phyloP scores from a whole-genome alignment of 208 protist species.

The Leishmania turanica region DNA sequence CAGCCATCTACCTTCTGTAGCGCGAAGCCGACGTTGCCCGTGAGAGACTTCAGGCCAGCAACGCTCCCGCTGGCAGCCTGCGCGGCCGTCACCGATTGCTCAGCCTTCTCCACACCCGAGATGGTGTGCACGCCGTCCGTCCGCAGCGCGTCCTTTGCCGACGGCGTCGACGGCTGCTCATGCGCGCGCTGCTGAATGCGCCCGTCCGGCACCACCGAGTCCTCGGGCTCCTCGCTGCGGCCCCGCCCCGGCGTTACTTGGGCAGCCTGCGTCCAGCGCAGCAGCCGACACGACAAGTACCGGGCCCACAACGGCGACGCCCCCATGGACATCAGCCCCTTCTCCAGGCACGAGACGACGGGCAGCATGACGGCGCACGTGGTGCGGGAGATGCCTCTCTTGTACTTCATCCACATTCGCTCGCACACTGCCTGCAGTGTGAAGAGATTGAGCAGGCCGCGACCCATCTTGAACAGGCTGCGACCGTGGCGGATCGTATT shows the following conservation, averaged over 20 bases:
- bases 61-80: neutral
- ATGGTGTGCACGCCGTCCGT: slow-evolving; percentile 51
- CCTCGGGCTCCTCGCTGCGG: slow-evolving; percentile 11
- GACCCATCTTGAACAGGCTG: slow-evolving; percentile 85
- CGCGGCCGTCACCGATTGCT: neutral
- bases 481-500: slow-evolving; percentile 89
- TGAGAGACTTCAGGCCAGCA: neutral
- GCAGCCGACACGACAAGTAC: slow-evolving; percentile 6
- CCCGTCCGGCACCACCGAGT: slow-evolving; percentile 7
- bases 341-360: slow-evolving; percentile 22
- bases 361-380: slow-evolving; percentile 28
- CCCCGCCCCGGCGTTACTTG: slow-evolving; percentile 11
- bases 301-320: slow-evolving; percentile 15
- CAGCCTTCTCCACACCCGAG: slow-evolving; percentile 31
- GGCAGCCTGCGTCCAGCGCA: slow-evolving; percentile 24
- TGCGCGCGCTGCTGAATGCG: slow-evolving; percentile 21
- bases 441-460: slow-evolving; percentile 80
- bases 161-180: neutral
- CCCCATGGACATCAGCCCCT: slow-evolving; percentile 1
- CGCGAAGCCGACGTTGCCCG: slow-evolving; percentile 7
- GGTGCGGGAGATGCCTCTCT: slow-evolving; percentile 24
- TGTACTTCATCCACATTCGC: slow-evolving; percentile 66
- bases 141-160: slow-evolving; percentile 21
- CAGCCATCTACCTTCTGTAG: neutral
- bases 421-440: slow-evolving; percentile 66